phyloP scores from a whole-genome alignment of 2,329 filamentous ascomycete genomes.

The Epichloe festucae region DNA sequence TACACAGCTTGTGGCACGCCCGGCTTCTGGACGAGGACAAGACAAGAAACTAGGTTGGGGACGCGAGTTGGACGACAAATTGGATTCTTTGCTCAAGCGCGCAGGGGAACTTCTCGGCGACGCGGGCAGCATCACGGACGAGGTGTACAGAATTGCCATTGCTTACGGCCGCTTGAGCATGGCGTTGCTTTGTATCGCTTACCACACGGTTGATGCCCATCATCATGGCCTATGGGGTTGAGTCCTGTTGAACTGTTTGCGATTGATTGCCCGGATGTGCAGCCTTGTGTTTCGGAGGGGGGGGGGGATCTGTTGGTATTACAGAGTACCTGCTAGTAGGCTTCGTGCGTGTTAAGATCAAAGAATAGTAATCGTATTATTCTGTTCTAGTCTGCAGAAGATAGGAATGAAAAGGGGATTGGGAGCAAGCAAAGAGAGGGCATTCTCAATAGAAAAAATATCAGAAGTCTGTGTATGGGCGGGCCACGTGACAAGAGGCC shows the following conservation, averaged over 20 bases:
- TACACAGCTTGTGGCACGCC: constrained; percentile 5
- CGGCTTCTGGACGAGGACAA: constrained; percentile 1
- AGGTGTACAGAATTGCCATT: constrained; percentile 6
- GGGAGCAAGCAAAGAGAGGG: no score
- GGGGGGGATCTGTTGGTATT: no score
- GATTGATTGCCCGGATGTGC: no score
- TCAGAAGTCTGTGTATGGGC: no score
- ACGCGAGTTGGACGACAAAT: constrained; percentile 1
- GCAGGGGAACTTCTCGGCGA: constrained; percentile 4
- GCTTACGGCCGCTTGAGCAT: constrained; percentile 6
- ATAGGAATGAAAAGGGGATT: no score
- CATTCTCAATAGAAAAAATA: no score
- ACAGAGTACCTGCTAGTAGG: no score
- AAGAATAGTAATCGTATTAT: no score
- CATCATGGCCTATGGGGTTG: constrained; percentile 2
- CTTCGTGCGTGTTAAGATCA: no score
- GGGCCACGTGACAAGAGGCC: no score
- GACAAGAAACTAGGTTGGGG: constrained; percentile 6
- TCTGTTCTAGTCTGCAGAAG: no score
- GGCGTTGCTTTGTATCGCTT: constrained; percentile 5
- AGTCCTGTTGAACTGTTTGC: background rate
- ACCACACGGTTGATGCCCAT: constrained; percentile 6
- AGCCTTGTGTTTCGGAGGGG: no score
- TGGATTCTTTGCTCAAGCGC: constrained; percentile 1
- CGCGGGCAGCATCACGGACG: background rate